phyloP scores from a whole-genome alignment of 23 red algal genomes.

The Gracilaria caudata region DNA sequence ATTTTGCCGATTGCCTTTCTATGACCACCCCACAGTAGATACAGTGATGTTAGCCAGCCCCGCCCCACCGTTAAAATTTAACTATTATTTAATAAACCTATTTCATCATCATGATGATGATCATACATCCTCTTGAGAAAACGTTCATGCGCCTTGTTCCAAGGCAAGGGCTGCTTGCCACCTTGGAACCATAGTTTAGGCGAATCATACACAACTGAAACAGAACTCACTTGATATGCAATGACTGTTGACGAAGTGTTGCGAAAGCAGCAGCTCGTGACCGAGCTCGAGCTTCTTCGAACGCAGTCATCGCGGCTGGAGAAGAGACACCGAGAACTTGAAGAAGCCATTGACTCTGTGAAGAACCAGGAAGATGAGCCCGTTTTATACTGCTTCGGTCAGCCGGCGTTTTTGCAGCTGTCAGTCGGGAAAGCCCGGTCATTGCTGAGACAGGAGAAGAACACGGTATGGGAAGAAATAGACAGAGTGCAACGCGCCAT shows the following conservation, averaged over 20 bases:
- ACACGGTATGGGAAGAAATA: constrained; percentile 11
- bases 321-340: constrained; percentile 1
- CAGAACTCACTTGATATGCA: no score
- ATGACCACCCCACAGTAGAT: no score
- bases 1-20: no score
- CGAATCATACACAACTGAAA: no score
- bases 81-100: no score
- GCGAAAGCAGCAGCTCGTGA: constrained; percentile 2
- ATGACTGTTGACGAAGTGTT: constrained; percentile 5
- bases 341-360: constrained; percentile 5
- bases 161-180: no score
- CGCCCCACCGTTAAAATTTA: no score
- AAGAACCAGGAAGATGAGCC: constrained; percentile 11
- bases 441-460: constrained; percentile 26
- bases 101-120: no score
- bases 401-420: constrained; percentile 33
- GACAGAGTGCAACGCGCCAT: constrained; percentile 22
- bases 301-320: constrained; percentile 16
- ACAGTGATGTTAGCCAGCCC: no score
- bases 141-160: no score
- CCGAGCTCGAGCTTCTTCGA: neutral
- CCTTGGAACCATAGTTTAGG: no score
- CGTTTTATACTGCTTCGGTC: constrained; percentile 8
- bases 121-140: no score
- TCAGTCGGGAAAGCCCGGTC: constrained; percentile 14